Evolutionary conservation across 2,329 filamentous ascomycete species (phyloP).

Genomic region (Calonectria ilicicola): DNA sequence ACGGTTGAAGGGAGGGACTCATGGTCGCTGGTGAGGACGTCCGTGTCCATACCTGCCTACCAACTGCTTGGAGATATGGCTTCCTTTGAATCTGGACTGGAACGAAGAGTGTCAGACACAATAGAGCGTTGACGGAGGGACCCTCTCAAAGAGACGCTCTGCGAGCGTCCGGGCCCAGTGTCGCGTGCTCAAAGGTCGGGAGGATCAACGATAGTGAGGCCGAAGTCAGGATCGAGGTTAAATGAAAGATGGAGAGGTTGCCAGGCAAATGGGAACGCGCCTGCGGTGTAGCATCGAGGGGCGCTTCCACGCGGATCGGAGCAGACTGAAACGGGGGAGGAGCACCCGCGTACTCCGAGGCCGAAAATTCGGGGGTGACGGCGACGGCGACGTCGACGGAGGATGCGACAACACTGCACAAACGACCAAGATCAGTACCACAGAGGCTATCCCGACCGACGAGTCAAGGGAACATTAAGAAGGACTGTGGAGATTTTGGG

Average conservation of each 20-base stretch:
- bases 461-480: conserved; percentile 30
- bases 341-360: conserved; percentile 19
- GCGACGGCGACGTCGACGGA: conserved; percentile 7
- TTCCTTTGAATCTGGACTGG: conserved; percentile 36
- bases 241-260: conserved; percentile 18
- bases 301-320: conserved; percentile 33
- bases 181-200: conserved; percentile 31
- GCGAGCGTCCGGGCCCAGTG: conserved; percentile 21
- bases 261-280: conserved; percentile 30
- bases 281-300: conserved; percentile 43
- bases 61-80: conserved; percentile 29
- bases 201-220: conserved; percentile 22
- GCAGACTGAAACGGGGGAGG: conserved; percentile 25
- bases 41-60: conserved; percentile 45
- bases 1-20: conserved; percentile 41
- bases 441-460: conserved; percentile 26
- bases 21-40: conserved; percentile 40
- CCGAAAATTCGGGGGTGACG: conserved; percentile 18
- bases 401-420: conserved; percentile 1
- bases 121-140: conserved; percentile 39
- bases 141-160: conserved; percentile 35
- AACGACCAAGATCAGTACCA: conserved; percentile 11
- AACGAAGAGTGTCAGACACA: conserved; percentile 45
- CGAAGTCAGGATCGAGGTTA: conserved; percentile 8
- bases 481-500: conserved; percentile 36